These are phyloP conservation scores for Hansenula lynferdii DNA, from an alignment of 1,139 yeast species.

Conservation along the genomic window DNA sequence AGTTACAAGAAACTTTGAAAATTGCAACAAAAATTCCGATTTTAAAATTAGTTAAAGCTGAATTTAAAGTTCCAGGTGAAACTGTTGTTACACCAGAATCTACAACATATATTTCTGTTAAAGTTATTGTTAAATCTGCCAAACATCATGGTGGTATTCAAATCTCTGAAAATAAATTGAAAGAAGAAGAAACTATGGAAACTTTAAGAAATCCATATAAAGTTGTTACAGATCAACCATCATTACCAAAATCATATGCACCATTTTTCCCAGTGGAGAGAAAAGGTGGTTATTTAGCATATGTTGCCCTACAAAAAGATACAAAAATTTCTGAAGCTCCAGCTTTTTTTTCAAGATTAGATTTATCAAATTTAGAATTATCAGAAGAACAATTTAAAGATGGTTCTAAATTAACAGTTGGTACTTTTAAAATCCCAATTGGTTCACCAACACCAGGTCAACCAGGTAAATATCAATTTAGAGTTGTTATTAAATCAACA, in stretches of 20 bases:
- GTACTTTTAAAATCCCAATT: slow-evolving; percentile 72
- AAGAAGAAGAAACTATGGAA: slow-evolving; percentile 55
- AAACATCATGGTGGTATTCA: slow-evolving; percentile 45
- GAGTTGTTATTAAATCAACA: slow-evolving; percentile 58
- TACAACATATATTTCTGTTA: slow-evolving; percentile 67
- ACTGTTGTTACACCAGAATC: slow-evolving; percentile 68
- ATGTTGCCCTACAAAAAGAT: slow-evolving; percentile 68
- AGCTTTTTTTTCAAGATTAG: slow-evolving; percentile 46
- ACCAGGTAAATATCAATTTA: slow-evolving; percentile 58
- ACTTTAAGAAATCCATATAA: slow-evolving; percentile 67
- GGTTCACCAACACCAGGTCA: slow-evolving; percentile 67
- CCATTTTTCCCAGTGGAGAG: slow-evolving; percentile 69
- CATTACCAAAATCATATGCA: slow-evolving; percentile 56
- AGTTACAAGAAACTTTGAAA: slow-evolving; percentile 45
- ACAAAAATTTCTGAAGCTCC: slow-evolving; percentile 73
- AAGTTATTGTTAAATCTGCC: slow-evolving; percentile 72
- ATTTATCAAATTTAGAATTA: slow-evolving; percentile 51
- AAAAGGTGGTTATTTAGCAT: slow-evolving; percentile 60
- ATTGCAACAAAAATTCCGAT: slow-evolving; percentile 68
- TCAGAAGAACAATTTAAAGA: slow-evolving; percentile 44
- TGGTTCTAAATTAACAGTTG: slow-evolving; percentile 36
- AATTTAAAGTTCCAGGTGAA: slow-evolving; percentile 89
- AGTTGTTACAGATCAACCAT: slow-evolving; percentile 61
- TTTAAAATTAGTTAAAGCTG: slow-evolving; percentile 64
- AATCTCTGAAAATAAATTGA: slow-evolving; percentile 27